Conservation (phyloP, 306 rosid species). For the Pterocarpus macrocarpus region DNA sequence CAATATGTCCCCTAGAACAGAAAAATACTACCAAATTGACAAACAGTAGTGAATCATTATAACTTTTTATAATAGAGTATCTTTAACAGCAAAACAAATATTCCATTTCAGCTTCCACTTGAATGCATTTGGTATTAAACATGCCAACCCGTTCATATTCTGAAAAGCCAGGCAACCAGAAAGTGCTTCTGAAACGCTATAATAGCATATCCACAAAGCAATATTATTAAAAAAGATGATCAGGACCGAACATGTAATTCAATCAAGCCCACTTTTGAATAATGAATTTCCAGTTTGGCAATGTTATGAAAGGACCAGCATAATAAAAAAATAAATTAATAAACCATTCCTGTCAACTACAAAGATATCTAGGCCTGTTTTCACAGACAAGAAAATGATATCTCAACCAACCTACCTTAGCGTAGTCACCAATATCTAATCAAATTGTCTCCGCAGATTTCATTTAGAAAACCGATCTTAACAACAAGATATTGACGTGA, state of each 20-base stretch:
- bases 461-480: constrained; percentile 24
- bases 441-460: constrained; percentile 15
- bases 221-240: not conserved
- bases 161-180: not conserved
- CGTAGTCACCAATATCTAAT: constrained; percentile 33
- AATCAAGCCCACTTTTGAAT: constrained; percentile 6
- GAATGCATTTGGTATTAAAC: not conserved
- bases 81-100: not conserved
- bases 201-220: not conserved
- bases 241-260: constrained; percentile 14
- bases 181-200: not conserved
- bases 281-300: constrained; percentile 20
- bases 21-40: not conserved
- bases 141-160: not conserved
- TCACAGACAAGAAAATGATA: constrained; percentile 41
- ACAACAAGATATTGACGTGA: constrained; percentile 25
- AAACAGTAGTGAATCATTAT: not conserved
- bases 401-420: constrained; percentile 32
- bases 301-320: not conserved
- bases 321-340: not conserved
- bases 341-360: constrained; percentile 1
- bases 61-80: not conserved
- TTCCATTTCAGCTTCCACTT: not conserved
- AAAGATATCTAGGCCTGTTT: not conserved
- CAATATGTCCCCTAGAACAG: not conserved